Base-by-base conservation (phyloP, 2,329 filamentous ascomycete genomes). In the Alternaria solani region DNA sequence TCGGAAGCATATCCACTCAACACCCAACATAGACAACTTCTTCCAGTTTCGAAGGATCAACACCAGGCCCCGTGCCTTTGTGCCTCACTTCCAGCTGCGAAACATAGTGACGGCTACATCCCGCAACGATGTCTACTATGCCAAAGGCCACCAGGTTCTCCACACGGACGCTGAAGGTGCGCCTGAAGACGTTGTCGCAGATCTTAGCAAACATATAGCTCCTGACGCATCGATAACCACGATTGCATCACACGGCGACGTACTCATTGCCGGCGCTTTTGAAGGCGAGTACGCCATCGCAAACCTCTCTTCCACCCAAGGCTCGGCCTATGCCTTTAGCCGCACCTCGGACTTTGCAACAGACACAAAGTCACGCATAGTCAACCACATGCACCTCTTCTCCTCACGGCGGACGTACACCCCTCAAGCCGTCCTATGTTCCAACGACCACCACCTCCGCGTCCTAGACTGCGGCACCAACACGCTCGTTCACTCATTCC, bases 61-160 rank as follows among this genome's bases (percentile, higher is more conserved):
- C 61, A 84, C 82, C 0, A 75, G 75, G 11, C 81, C 84, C 62
- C 81, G 79, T 55, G 81, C 84, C 5, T 80, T 78, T n/a, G 81
- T 85, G 47, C 81, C 83, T 30, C 86, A 88, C 69, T 88, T 87
- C 63, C 86, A 88, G 66, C 80, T 88, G 4, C 85, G 86, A 14
- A 87, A 88, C 63, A 74, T 87, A 8, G 79, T 88, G 67, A 83
- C 84, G 5, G 82, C 84, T 4, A 83, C 81, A 8, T 83, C 83
- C 12, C 82, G 83, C 41, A 84, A 86, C 61, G 85, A 86, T 48
- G 74, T 88, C 4, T 85, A 84, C 66, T 88, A 87, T 68, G 81
- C 83, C 25, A 75, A 77, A 23, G 78, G 80, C 28, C 81, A 80
- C 16, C 80, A 80, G 58, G 75, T 88, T 5, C 78, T 82, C 55